These are phyloP conservation scores for Boletus rubescentipes DNA, from an alignment of 768 basidiomycete species.

Conservation along the genomic window DNA sequence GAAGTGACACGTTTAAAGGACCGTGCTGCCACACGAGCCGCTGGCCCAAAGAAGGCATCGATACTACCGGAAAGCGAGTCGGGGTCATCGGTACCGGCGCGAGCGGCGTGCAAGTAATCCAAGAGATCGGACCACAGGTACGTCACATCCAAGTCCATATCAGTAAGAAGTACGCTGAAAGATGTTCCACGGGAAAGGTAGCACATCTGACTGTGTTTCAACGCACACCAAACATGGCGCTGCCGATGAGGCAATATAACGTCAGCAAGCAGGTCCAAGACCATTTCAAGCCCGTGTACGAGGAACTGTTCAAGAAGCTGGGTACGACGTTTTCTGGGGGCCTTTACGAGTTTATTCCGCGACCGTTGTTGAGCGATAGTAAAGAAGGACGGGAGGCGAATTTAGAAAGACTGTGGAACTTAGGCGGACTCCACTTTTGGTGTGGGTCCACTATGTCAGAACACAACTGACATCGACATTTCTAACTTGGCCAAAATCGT, in stretches of 20 bases:
- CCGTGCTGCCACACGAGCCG: conserved; percentile 5
- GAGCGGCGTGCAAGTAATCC: conserved; percentile 12
- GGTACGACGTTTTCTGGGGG: neutral
- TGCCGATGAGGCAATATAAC: conserved; percentile 9
- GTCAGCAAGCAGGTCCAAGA: conserved; percentile 5
- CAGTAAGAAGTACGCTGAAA: neutral
- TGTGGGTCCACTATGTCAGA: neutral
- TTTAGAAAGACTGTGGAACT: conserved; percentile 11
- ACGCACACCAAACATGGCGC: conserved; percentile 13
- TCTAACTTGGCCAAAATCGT: neutral
- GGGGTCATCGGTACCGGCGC: conserved; percentile 15
- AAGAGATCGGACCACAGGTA: conserved; percentile 15
- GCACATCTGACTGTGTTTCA: conserved; percentile 15
- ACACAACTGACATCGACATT: neutral
- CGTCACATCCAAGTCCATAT: neutral
- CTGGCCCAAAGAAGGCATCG: conserved; percentile 13
- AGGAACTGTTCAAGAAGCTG: conserved; percentile 5
- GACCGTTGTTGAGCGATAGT: neutral
- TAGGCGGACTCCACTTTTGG: conserved; percentile 8
- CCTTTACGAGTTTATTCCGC: neutral
- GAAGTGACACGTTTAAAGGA: conserved; percentile 9
- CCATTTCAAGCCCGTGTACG: conserved; percentile 14
- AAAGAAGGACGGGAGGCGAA: conserved; percentile 8
- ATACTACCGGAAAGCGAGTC: conserved; percentile 9
- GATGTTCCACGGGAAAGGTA: neutral